Base-by-base conservation (phyloP, 2,329 filamentous ascomycete species). In the Trichoderma atrobrunneum region DNA sequence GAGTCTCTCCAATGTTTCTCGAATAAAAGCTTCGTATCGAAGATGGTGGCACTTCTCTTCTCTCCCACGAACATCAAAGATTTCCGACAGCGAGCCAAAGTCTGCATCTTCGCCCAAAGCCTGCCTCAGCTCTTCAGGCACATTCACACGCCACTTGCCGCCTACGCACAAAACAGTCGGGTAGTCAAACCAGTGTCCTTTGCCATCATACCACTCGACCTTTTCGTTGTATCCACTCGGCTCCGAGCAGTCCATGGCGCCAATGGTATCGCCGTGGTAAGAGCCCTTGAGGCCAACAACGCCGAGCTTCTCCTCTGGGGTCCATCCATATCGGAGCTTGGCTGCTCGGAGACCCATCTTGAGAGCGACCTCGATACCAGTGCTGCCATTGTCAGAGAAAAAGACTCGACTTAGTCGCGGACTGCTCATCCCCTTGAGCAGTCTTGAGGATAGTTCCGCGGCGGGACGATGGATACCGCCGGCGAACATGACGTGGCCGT, bases 401-500 rank as follows among this genome's bases (percentile, higher is more conserved):
- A 97, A 97, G 0, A 93, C 91, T 43, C 91, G 90, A 1, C 81
- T 83, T 2, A 96, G 81, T 0, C 93, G 89, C 0, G 89, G 87
- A 74, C 93, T 95, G 0, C 83, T 80, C 7, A 92, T 81, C 0
- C 85, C 85, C 1, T 84, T 71, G 3, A 96, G 82, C 1, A 97
- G 83, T 0, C 83, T 84, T 77, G 93, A 87, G 0, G 93, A 91
- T 0, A 97, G 85, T 7, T 85, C 83, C 0, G 96, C 81, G 0
- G 92, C 93, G 0, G 94, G 93, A 76, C 93, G 88, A 75, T 97
- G 93, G n/a, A 95, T 87, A 0, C 91, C 89, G 10, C 90, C 90
- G 0, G 93, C 92, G 77, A 97, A 96, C 92, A 97, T 96, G 75
- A 96, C 92, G 80, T 97, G 93, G 0, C 93, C 93, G 77, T 96